Conservation (phyloP, 2,329 filamentous ascomycete species). For the Rutstroemia sydowiana region DNA sequence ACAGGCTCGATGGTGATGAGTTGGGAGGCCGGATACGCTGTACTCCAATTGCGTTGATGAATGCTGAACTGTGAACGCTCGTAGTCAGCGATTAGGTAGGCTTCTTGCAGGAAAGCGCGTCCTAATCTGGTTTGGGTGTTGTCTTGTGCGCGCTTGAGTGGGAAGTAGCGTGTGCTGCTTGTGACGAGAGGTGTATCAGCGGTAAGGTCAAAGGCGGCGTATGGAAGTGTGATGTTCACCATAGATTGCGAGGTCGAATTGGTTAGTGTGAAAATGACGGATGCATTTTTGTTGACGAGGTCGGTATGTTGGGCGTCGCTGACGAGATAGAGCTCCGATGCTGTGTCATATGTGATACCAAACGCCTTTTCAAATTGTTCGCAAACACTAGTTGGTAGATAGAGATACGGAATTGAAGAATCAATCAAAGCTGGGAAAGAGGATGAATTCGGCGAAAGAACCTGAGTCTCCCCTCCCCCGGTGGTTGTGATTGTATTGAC, state of each 20-base stretch:
- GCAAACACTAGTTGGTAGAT: conserved; percentile 32
- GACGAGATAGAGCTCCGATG: conserved; percentile 32
- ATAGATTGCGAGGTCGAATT: conserved; percentile 26
- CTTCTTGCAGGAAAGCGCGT: conserved; percentile 36
- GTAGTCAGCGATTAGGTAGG: conserved; percentile 33
- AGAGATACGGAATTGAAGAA: conserved; percentile 34
- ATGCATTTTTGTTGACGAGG: conserved; percentile 27
- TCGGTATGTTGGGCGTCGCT: conserved; percentile 23
- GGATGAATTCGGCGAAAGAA: conserved; percentile 8
- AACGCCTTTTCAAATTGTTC: conserved; percentile 32
- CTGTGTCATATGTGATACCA: conserved; percentile 31
- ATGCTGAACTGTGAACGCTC: conserved; percentile 36
- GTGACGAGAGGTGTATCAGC: conserved; percentile 30
- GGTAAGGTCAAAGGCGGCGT: conserved; percentile 33
- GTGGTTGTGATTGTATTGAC: conserved; percentile 28
- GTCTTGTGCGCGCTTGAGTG: conserved; percentile 31
- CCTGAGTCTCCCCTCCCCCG: conserved; percentile 11
- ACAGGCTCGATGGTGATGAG: conserved; percentile 18
- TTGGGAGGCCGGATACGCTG: conserved; percentile 12
- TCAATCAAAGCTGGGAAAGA: conserved; percentile 29
- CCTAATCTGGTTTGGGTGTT: conserved; percentile 32
- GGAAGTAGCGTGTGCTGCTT: conserved; percentile 32
- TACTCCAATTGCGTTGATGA: conserved; percentile 23
- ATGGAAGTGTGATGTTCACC: conserved; percentile 33
- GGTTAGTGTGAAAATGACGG: conserved; percentile 31